Percentiles rank a stretch among this genome's conserved stretches.
Conservation (phyloP, 306 rosid genomes). For the Begonia masoniana region DNA sequence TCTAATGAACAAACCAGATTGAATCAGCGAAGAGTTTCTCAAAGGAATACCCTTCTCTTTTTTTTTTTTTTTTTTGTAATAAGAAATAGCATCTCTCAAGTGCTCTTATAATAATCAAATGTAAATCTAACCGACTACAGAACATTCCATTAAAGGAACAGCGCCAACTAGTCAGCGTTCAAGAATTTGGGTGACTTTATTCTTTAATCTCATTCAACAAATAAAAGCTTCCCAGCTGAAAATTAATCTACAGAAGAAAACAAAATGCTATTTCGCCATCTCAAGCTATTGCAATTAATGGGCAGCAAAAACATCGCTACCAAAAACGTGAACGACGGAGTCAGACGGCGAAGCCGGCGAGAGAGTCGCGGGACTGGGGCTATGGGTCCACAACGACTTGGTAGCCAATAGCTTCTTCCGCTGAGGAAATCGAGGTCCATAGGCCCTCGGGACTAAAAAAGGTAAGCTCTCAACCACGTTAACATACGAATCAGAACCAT, state of each 20-base stretch:
- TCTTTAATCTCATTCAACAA: no score
- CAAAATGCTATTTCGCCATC: slow-evolving; percentile 1
- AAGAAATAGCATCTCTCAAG: no score
- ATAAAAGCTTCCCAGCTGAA: no score
- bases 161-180: no score
- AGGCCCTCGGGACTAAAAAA: slow-evolving; percentile 28
- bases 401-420: slow-evolving; percentile 61
- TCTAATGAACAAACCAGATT: no score
- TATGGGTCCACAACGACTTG: not conserved
- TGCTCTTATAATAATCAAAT: no score
- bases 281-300: slow-evolving; percentile 20
- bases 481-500: slow-evolving; percentile 10
- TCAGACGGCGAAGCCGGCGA: slow-evolving; percentile 13
- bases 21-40: no score
- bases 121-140: no score
- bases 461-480: slow-evolving; percentile 25
- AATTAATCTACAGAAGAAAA: not conserved
- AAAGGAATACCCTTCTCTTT: no score
- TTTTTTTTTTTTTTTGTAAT: no score
- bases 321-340: slow-evolving; percentile 34
- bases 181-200: no score
- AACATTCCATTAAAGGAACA: no score
- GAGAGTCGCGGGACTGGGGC: not conserved
- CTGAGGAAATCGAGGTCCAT: slow-evolving; percentile 52
- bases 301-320: slow-evolving; percentile 35